Evolutionary conservation across 805 yeast genomes (phyloP).

Genomic region (Ogataea thermomethanolica): DNA sequence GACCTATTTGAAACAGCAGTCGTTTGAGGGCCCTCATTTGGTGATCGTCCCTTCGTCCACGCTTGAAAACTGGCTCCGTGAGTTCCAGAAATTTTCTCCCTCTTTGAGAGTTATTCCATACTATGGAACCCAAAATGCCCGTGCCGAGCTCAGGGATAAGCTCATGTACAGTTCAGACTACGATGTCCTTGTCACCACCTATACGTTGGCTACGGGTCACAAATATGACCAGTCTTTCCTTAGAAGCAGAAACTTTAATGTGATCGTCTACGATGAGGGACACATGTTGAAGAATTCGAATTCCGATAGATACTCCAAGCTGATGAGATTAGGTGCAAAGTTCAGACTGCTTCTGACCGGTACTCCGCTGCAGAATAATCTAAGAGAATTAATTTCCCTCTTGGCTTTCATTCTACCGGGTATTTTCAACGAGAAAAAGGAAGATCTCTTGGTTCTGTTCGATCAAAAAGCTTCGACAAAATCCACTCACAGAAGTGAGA

Average conservation of each 20-base stretch:
- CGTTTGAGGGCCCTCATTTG: constrained; percentile 73
- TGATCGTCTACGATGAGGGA: constrained; percentile 95
- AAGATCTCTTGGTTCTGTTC: constrained; percentile 77
- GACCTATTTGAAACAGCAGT: constrained; percentile 70
- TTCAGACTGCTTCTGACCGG: constrained; percentile 90
- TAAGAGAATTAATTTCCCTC: constrained; percentile 84
- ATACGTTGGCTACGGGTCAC: constrained; percentile 84
- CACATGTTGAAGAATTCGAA: constrained; percentile 91
- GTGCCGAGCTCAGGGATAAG: constrained; percentile 78
- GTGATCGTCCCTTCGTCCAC: constrained; percentile 97
- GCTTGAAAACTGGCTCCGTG: constrained; percentile 95
- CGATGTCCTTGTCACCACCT: constrained; percentile 93
- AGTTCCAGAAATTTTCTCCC: constrained; percentile 87
- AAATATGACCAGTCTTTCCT: constrained; percentile 79
- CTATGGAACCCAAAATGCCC: constrained; percentile 82
- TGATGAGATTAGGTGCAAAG: constrained; percentile 80
- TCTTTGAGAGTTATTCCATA: constrained; percentile 80
- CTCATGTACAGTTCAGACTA: constrained; percentile 50
- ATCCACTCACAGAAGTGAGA: constrained; percentile 26
- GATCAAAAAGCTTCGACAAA: constrained; percentile 81
- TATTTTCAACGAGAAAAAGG: constrained; percentile 75
- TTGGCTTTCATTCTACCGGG: constrained; percentile 87
- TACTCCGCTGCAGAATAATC: constrained; percentile 93
- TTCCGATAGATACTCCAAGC: constrained; percentile 80
- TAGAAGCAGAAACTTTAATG: constrained; percentile 71